phyloP scores from a whole-genome alignment of 768 basidiomycete species.

The Phlegmacium glaucopus region DNA sequence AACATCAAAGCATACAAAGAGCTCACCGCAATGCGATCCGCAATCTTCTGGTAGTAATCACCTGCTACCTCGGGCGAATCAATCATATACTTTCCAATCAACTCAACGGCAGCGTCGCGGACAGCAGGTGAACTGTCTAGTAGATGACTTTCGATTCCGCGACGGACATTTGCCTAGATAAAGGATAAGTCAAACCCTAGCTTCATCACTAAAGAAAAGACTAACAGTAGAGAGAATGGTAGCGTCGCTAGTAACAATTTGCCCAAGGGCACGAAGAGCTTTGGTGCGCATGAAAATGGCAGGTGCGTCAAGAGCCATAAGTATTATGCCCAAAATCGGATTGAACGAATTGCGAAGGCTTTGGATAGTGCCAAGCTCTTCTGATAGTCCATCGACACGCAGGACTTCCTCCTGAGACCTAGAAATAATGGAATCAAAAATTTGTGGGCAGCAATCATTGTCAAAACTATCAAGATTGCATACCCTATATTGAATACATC shows the following conservation, averaged over 20 bases:
- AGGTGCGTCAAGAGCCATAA: constrained; percentile 78
- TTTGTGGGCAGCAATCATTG: not conserved
- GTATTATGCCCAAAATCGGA: constrained; percentile 75
- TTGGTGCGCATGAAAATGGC: constrained; percentile 94
- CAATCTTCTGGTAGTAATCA: constrained; percentile 86
- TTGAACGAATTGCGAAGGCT: constrained; percentile 78
- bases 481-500: constrained; percentile 87
- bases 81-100: constrained; percentile 97
- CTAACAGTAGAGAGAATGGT: constrained; percentile 73
- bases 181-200: constrained; percentile 1
- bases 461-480: constrained; percentile 14
- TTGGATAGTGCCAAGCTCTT: constrained; percentile 76
- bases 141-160: constrained; percentile 86
- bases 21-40: constrained; percentile 86
- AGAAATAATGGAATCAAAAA: not conserved
- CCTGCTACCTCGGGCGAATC: constrained; percentile 84
- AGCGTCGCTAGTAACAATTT: constrained; percentile 88
- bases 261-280: constrained; percentile 84
- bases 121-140: constrained; percentile 92
- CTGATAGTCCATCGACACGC: constrained; percentile 66
- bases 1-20: not conserved
- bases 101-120: constrained; percentile 93
- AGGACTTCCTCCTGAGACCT: constrained; percentile 71
- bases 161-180: constrained; percentile 68
- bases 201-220: constrained; percentile 7